Evolutionary conservation across 768 basidiomycete species (phyloP).

Genomic region (Pleurotus salmoneostramineus): DNA sequence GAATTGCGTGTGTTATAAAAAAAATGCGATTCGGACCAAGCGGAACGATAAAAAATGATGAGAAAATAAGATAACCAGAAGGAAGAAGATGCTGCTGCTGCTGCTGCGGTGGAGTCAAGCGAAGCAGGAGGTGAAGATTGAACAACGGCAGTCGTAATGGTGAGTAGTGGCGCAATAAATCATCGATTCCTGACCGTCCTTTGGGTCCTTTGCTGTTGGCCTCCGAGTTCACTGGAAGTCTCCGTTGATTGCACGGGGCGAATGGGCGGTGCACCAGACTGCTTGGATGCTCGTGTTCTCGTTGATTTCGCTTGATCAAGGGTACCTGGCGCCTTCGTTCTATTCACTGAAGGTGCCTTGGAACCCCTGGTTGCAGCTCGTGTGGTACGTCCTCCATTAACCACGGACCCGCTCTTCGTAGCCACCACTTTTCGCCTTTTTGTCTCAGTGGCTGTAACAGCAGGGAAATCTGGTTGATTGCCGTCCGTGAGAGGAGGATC

Average conservation of each 20-base stretch:
- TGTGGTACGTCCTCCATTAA: background rate
- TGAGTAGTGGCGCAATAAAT: background rate
- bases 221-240: background rate
- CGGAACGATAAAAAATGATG: background rate
- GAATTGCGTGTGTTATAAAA: background rate
- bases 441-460: background rate
- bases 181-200: conserved; percentile 1
- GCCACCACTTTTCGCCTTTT: conserved; percentile 6
- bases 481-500: background rate
- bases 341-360: background rate
- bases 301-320: background rate
- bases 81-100: background rate
- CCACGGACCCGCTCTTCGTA: background rate
- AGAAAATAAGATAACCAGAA: background rate
- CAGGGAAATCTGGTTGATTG: background rate
- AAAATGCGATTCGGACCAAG: background rate
- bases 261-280: background rate
- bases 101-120: background rate
- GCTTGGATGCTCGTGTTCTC: conserved; percentile 1
- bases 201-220: background rate
- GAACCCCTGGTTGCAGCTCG: background rate
- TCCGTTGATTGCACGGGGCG: background rate
- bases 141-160: too few species aligned
- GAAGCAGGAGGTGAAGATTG: too few species aligned
- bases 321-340: background rate